Evolutionary conservation across 495 filamentous ascomycete species (phyloP), one percentile per base, ranked within the genome.

Genomic region (Parathielavia appendiculata): DNA sequence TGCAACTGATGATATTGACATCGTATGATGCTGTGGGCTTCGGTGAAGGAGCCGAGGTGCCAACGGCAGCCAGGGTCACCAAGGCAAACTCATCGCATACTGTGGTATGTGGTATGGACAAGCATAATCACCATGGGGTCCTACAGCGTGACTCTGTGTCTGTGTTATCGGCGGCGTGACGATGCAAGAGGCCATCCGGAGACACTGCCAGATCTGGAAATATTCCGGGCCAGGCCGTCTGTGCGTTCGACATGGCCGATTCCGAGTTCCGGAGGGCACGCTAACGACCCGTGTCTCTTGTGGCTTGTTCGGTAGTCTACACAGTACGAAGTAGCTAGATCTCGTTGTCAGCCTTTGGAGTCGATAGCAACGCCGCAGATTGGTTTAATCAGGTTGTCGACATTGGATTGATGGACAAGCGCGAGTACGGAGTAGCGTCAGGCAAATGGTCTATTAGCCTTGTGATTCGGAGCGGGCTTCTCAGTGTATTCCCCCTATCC

Each of bases 361-460:
- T 36, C 48, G 34, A 22, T 36, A 9, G 16, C n/a, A 49, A 41
- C 22, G 8, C 48, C 50, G 44, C 44, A 51, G 30, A 39, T 57
- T 16, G 22, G 2, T 32, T 35, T 35, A 46, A 59, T 51, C 61
- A 22, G 48, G 61, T 59, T 63, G 30, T 40, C 46, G 38, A 47
- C 10, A 46, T 35, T 43, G 54, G 61, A 36, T n/a, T 47, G 53
- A 57, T 57, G 46, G 54, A 55, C 36, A 58, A 51, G 56, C 60
- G n/a, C n/a, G n/a, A n/a, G n/a, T n/a, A n/a, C n/a, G n/a, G 57
- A 66, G 56, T 40, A 20, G 48, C 47, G 48, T 60, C 35, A 14
- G 5, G 11, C 26, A n/a, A n/a, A n/a, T n/a, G n/a, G n/a, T n/a
- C n/a, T n/a, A 53, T 30, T 54, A 52, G 39, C 47, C 51, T 51